phyloP scores from a whole-genome alignment of 257 asterid genomes.

The Coffea canephora region DNA sequence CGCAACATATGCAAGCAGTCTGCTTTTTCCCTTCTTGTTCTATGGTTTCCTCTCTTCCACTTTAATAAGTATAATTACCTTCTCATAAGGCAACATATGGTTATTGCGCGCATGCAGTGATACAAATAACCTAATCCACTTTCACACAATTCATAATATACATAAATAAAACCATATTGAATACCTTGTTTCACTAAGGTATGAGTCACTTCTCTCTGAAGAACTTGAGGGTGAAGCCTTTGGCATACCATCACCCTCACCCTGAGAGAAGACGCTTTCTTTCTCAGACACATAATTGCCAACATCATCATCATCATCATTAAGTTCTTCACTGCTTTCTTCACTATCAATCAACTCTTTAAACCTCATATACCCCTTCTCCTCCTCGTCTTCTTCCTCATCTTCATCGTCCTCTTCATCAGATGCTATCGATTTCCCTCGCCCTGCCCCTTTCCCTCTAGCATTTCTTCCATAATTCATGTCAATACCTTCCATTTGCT shows the following conservation, averaged over 20 bases:
- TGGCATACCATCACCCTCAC: constrained; percentile 1
- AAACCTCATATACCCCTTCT: constrained; percentile 44
- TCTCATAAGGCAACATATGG: not conserved
- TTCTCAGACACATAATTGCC: constrained; percentile 24
- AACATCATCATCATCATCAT: constrained; percentile 19
- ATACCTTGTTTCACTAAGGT: constrained; percentile 91
- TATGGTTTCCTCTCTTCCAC: not conserved
- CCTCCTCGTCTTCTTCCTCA: constrained; percentile 33
- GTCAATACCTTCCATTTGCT: constrained; percentile 24
- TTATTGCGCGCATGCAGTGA: not conserved
- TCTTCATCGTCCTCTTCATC: constrained; percentile 44
- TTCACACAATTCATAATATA: not conserved
- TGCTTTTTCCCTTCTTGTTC: not conserved
- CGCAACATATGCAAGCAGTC: not conserved
- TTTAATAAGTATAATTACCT: not conserved
- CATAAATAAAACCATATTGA: not conserved
- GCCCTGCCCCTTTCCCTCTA: constrained; percentile 29
- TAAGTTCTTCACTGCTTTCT: constrained; percentile 45
- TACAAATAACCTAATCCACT: not conserved
- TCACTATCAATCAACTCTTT: constrained; percentile 64
- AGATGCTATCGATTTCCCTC: constrained; percentile 33
- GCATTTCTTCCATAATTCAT: constrained; percentile 23
- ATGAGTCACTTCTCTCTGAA: constrained; percentile 44
- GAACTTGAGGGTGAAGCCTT: constrained; percentile 31
- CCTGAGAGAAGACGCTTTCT: constrained; percentile 16